Base-by-base conservation (phyloP, 495 filamentous ascomycete genomes). In the Hyphodiscus hymeniophilus region DNA sequence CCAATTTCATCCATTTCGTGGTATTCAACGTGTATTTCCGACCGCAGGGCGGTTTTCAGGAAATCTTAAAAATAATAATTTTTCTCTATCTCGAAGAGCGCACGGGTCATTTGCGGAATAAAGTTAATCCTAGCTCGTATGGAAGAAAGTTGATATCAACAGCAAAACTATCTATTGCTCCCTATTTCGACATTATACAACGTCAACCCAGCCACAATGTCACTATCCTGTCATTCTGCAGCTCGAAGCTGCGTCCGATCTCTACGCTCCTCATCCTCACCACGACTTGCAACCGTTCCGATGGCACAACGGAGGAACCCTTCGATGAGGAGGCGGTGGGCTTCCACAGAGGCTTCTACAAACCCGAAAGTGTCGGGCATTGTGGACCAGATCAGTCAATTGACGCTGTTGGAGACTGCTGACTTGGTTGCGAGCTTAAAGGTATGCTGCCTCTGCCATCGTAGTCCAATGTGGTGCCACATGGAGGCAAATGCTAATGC, bases 331-430 rank as follows among this genome's bases (percentile, higher is more conserved):
- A 45, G 46, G 55, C 71, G 86, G 74, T 82, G 81, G 77, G 77
- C 82, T 63, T 82, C 87, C 42, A 85, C 84, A 47, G 79, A 83
- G 44, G 73, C 77, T 45, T 74, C 51, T 43, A 65, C 75, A 47
- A 89, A 84, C 66, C 87, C 92, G 22, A 97, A 97, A 76, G 92
- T 99, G 57, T 57, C 79, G 42, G 76, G 75, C 42, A 97, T 99
- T 58, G 92, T 99, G 49, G 92, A 97, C 67, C 89, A 97, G 66
- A 97, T 99, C 62, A 90, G 89, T 68, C 81, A 89, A 81, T 85
- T 99, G 76, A 99, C 89, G 16, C 74, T 99, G 47, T 68, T 99
- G 59, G 94, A 99, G 75, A 99, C 94, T 6, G 90, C 94, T 33
- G 91, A 96, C 63, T 72, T 99, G 16, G 92, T 99, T 23, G 76